Base-by-base conservation (phyloP, 2,329 filamentous ascomycete genomes). In the Pseudogymnoascus sp. region DNA sequence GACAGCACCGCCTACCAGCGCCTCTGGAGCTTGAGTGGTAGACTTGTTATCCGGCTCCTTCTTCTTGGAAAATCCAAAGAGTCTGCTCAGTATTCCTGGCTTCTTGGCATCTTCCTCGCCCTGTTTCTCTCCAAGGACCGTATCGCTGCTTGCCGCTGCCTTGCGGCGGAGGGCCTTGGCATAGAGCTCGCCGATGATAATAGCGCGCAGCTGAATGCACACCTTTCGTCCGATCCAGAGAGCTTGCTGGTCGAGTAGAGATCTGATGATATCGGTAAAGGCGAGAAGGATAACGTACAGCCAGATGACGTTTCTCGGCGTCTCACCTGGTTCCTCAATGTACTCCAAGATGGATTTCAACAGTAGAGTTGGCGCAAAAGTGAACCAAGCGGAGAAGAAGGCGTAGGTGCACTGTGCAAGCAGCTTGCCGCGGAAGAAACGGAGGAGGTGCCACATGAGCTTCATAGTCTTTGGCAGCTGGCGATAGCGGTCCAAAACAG, bases 111-210 rank as follows among this genome's bases (percentile, higher is more conserved):
- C 43, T 78, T 73, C 61, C 75, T 76, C 67, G 76, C 78, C 65
- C 71, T 72, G 66, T 59, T 79, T 74, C 7, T 78, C 78, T 32
- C 90, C 89, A 14, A 94, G 78, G 0, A 87, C 80, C 60, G 88
- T 86, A 67, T 97, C 91, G 37, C 80, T 81, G 16, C 86, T 84
- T 7, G 92, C 86, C 20, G 91, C 87, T 16, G 91, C 93, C 74
- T 96, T 96, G 67, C 94, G 87, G 65, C 95, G 86, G 16, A 99
- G 81, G 1, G 94, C 91, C 76, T 99, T 99, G 62, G 91, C 90
- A 72, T 99, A 99, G 54, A 99, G 94, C 70, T 99, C 94, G 61
- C 94, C 94, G 66, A 99, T 91, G 64, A 99, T 91, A 70, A 99
- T 94, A 58, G 94, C 92, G 64, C 93, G 88, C 43, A 97, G 81